Percentiles rank a stretch among this genome's conserved stretches.
These are phyloP conservation scores for Backusella australiensis DNA, from an alignment of 192 early-diverging fungal genomes.

Conservation along the genomic window DNA sequence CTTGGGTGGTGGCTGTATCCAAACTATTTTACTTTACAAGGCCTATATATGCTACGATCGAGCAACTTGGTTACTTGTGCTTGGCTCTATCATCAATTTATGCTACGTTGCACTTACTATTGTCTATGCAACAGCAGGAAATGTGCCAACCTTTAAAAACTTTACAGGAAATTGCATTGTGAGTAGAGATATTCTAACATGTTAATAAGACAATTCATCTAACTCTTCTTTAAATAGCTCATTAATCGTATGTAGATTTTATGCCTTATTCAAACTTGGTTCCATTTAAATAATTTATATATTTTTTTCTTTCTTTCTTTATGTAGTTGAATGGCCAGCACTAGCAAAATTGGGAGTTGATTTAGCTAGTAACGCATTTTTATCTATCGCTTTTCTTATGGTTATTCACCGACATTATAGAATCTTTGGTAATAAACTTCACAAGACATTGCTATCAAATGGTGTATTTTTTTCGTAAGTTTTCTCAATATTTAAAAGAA, in stretches of 20 bases:
- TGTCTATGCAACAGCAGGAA: slow-evolving; percentile 27
- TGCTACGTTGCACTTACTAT: slow-evolving; percentile 27
- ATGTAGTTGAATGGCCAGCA: slow-evolving; percentile 31
- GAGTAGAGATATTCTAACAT: not conserved
- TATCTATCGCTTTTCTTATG: slow-evolving; percentile 27
- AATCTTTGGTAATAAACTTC: slow-evolving; percentile 24
- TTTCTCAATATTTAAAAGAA: not conserved
- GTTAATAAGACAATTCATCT: not conserved
- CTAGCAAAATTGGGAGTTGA: slow-evolving; percentile 35
- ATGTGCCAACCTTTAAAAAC: slow-evolving; percentile 16
- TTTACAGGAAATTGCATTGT: slow-evolving; percentile 31
- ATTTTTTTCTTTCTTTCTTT: not conserved
- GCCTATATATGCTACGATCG: slow-evolving; percentile 35
- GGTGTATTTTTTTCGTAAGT: slow-evolving; percentile 35
- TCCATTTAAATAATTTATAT: not conserved
- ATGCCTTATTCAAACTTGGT: not conserved
- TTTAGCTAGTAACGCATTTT: slow-evolving; percentile 27
- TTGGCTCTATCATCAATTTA: slow-evolving; percentile 23
- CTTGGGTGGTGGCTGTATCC: slow-evolving; percentile 32
- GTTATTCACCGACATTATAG: slow-evolving; percentile 27
- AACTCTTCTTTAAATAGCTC: slow-evolving; percentile 8
- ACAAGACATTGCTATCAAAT: slow-evolving; percentile 27
- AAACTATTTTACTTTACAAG: slow-evolving; percentile 33
- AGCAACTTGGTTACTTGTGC: slow-evolving; percentile 14
- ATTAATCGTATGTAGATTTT: slow-evolving; percentile 14